Evolutionary conservation across 306 rosid species (phyloP), one percentile per base, ranked within the genome.

Genomic region (Vigna radiata): DNA sequence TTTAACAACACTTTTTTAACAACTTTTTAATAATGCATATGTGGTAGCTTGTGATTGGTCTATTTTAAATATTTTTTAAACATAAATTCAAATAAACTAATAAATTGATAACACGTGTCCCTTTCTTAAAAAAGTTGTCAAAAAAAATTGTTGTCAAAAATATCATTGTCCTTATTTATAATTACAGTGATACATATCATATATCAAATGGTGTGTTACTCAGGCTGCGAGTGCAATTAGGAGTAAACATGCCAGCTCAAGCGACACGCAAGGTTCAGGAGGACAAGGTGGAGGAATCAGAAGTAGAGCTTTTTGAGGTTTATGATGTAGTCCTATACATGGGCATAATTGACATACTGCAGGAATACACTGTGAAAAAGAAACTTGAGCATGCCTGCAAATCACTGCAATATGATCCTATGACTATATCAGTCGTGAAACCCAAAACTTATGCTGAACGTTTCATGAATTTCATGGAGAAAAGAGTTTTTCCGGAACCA

Each of bases 201-300:
- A 12, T 48, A 8, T 18, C 4, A 63, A 17, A 53, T 36, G 13
- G 21, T 12, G 43, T 73, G 77, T 18, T 79, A 10, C 56, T 50
- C 89, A 95, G 99, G 84, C 80, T 95, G 74, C 78, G 93, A 39
- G 99, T 95, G 83, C 99, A 95, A 79, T 60, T 95, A 83, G 99
- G 99, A 56, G 97, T 92, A 27, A 92, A 95, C 89, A 95, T 95
- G 99, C 99, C 99, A 4, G 97, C 99, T 25, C 92, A 85, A 78
- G 97, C 99, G 1, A 75, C 64, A 37, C 77, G 68, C 56, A 90
- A 88, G 79, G 66, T 88, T 82, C 69, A 6, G 1, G 79, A 85
- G 56, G 90, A 75, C n/a, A 82, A 73, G 59, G 85, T 72, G 33
- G 92, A 86, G 59, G 86, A 89, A 12, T 77, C 96, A 25, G 96